Base-by-base conservation (phyloP, 805 yeast genomes). In the Kuraishia capsulata region DNA sequence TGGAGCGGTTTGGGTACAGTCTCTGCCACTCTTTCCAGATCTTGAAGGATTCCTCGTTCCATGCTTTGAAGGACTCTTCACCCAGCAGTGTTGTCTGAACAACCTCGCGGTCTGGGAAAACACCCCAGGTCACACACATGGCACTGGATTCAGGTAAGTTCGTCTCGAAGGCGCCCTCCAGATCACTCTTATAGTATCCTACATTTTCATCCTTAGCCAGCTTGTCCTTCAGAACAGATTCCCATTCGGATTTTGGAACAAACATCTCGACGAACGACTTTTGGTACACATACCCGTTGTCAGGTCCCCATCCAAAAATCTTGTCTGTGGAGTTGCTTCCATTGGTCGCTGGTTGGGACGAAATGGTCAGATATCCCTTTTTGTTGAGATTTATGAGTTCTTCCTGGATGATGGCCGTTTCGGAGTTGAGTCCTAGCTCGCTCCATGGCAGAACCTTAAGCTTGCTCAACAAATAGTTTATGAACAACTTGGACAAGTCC, bases 241-340 rank as follows among this genome's bases (percentile, higher is more conserved):
- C 67, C 96, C 96, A 90, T 36, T 74, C 75, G 2, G 69, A 57
- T 45, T 76, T 79, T 13, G 83, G 75, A n/a, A 88, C 66, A 51
- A 92, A 86, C 57, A 90, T 71, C 59, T 84, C 94, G n/a, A 92
- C 86, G 61, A 88, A 89, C 4, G 96, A 80, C 61, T 92, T 89
- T 56, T 92, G 99, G 58, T 84, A 92, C 20, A 92, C 82, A 35
- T 74, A 65, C 3, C 99, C 99, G 51, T 81, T 75, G 18, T 71
- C 64, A 5, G 98, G 97, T 35, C 99, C 99, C 98, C 98, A 92
- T 2, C 99, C 99, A 54, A 88, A 81, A 23, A 90, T 78, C 41
- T 77, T 78, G 61, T 92, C 97, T n/a, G 76, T 67, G 5, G 95
- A 82, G 30, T 68, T 68, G 29, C 81, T 69, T 8, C 85, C 85